Evolutionary conservation across 257 asterid genomes (phyloP).

Genomic region (Scutellaria galericulata): DNA sequence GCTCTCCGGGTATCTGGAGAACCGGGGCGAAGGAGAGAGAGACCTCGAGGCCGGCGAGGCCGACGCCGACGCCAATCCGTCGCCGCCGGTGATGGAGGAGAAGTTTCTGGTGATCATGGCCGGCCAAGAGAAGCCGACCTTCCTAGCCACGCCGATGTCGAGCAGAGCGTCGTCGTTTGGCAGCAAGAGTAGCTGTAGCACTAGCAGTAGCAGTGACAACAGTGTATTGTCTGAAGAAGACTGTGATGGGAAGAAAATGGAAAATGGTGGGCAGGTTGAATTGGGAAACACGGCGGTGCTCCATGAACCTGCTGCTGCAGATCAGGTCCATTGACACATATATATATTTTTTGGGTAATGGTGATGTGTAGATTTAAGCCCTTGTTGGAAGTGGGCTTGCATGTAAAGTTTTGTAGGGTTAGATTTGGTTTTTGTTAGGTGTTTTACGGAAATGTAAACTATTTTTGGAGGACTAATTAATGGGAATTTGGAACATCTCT

Average conservation of each 20-base stretch:
- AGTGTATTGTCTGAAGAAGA: conserved; percentile 38
- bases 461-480: conserved; percentile 42
- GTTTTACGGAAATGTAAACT: conserved; percentile 56
- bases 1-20: conserved; percentile 60
- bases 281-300: conserved; percentile 14
- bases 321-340: conserved; percentile 36
- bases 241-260: conserved; percentile 31
- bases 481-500: background rate
- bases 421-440: conserved; percentile 19
- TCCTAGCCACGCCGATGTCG: conserved; percentile 77
- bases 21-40: conserved; percentile 44
- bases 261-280: conserved; percentile 33
- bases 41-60: conserved; percentile 60
- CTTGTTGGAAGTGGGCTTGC: too few species aligned
- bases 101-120: conserved; percentile 88
- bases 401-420: background rate
- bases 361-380: background rate
- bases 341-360: too few species aligned
- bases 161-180: conserved; percentile 77
- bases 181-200: conserved; percentile 43
- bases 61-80: conserved; percentile 33
- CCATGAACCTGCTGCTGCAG: conserved; percentile 10
- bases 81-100: conserved; percentile 62
- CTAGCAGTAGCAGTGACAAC: conserved; percentile 32
- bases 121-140: conserved; percentile 85